Percentiles rank a stretch among this genome's conserved stretches.
These are phyloP conservation scores for Anthoceros angustus DNA, from an alignment of 225 moss, liverwort and hornwort genomes.

Conservation along the genomic window DNA sequence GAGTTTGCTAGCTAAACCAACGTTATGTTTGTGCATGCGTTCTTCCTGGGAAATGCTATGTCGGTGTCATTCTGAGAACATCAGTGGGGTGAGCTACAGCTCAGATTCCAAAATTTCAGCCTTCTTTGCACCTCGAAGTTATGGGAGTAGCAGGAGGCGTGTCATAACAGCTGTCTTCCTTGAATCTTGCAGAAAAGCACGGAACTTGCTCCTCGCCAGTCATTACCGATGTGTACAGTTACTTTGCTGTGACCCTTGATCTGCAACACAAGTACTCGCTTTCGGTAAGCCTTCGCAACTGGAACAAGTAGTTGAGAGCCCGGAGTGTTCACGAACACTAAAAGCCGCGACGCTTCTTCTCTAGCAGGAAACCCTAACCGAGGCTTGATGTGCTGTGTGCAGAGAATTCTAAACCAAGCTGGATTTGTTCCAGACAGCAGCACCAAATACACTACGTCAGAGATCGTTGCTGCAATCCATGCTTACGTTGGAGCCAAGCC, in stretches of 20 bases:
- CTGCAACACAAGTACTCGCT: constrained; percentile 27
- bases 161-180: too few relatives aligned
- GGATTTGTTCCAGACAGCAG: constrained; percentile 25
- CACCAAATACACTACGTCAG: constrained; percentile 17
- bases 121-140: background rate
- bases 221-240: constrained; percentile 38
- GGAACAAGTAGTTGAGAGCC: background rate
- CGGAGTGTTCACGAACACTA: background rate
- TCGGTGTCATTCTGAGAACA: background rate
- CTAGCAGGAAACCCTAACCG: background rate
- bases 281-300: constrained; percentile 12
- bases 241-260: constrained; percentile 29
- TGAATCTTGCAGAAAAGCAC: constrained; percentile 32
- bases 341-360: background rate
- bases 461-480: constrained; percentile 22
- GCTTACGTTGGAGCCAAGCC: constrained; percentile 22
- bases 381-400: background rate
- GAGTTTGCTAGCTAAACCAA: background rate
- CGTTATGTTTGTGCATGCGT: background rate
- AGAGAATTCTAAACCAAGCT: constrained; percentile 29
- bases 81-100: constrained; percentile 5
- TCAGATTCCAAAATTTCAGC: background rate
- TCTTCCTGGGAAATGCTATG: background rate
- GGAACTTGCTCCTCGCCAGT: constrained; percentile 36
- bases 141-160: too few relatives aligned